A percentile compares a stretch with the other conserved stretches of the same genome.
These are phyloP conservation scores for Purshia tridentata DNA, from an alignment of 306 rosid genomes.

Conservation along the genomic window DNA sequence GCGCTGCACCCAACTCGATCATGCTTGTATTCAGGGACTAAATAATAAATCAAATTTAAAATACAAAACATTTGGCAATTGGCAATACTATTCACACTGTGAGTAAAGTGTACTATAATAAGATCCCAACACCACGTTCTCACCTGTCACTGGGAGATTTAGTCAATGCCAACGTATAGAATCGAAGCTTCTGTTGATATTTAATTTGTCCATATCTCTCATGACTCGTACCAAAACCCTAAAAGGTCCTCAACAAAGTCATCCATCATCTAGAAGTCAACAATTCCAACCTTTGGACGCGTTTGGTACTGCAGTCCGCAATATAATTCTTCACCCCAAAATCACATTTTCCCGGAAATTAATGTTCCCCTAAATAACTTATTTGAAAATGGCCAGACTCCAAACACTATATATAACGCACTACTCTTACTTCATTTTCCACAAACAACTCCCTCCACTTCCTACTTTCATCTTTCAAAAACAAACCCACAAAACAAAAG, in stretches of 20 bases:
- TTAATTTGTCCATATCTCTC: not conserved
- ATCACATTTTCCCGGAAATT: not conserved
- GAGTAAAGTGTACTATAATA: not conserved
- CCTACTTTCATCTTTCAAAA: not conserved
- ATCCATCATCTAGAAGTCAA: conserved; percentile 22
- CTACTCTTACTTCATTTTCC: not conserved
- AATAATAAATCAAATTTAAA: not conserved
- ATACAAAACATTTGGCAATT: not conserved
- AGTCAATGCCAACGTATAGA: conserved; percentile 12
- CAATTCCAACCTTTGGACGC: conserved; percentile 5
- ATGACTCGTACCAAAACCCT: not conserved
- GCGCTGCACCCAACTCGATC: too few species aligned
- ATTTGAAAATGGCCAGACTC: not conserved
- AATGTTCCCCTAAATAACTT: not conserved
- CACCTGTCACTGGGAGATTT: not conserved
- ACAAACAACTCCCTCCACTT: not conserved
- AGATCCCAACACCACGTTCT: not conserved
- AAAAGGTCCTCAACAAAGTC: not conserved
- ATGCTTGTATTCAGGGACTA: conserved; percentile 6
- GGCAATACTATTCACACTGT: not conserved
- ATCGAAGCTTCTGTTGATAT: conserved; percentile 7
- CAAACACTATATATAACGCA: conserved; percentile 11
- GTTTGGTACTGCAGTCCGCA: not conserved
- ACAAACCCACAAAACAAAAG: too few species aligned
- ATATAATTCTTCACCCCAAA: not conserved